Evolutionary conservation across 129 eudicot species (phyloP), one percentile per base, ranked within the genome.

Genomic region (Logfia minima): DNA sequence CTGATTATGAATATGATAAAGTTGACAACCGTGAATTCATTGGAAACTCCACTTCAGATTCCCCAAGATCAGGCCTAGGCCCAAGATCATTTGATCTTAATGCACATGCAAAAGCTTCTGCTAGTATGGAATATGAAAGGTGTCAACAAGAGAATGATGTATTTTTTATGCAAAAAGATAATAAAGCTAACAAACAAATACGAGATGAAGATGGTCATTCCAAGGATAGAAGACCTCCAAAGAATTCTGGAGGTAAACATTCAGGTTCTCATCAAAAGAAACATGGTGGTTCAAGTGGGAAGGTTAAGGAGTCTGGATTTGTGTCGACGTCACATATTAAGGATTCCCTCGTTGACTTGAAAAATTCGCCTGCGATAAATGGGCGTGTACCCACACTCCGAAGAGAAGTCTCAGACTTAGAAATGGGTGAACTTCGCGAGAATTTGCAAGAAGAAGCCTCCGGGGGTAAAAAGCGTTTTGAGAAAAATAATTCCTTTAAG

Each of bases 401-500:
- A 76, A 86, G 97, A 82, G 97, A 89, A 87, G 84, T 53, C 63
- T 89, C 97, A 14, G 97, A 88, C 29, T 86, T 94, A 81, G 99
- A 94, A 81, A 73, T 91, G 88, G 99, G 99, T 43, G 99, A 94
- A 83, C 85, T 94, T 80, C 97, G 97, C 48, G 97, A 94, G 83
- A 82, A 89, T 31, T 68, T 80, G 53, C 77, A 77, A 39, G 91
- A 87, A 81, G 96, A 84, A 79, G 71, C 83, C 65, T 37, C 85
- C 26, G 89, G 74, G n/a, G 63, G 51, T 35, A 86, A 80, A 62
- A 89, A 89, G 79, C 82, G 73, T 64, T 82, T 86, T 58, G 92
- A 91, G 78, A 79, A 85, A 71, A 84, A 77, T 75, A 81, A 82
- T 76, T 87, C 97, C n/a, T 86, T 87, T 58, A 91, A 85, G 79